Percentiles rank a stretch among this genome's conserved stretches.
phyloP scores from a whole-genome alignment of 1,139 yeast species.

The Lodderomyces elongisporus region DNA sequence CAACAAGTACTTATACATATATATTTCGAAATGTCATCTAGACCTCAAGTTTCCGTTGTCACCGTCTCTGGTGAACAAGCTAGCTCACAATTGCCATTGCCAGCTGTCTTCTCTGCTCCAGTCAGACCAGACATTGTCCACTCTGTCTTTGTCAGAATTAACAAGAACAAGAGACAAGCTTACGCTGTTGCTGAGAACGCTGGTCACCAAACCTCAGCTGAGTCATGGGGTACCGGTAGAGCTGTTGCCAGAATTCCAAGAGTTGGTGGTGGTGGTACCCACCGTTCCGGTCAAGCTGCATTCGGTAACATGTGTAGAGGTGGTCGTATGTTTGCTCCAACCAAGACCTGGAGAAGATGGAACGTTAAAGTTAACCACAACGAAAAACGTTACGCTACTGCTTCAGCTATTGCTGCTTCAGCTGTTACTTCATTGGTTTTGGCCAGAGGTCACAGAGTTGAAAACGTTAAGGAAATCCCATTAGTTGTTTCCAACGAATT shows the following conservation, averaged over 20 bases:
- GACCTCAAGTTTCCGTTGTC: slow-evolving; percentile 97
- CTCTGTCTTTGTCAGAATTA: slow-evolving; percentile 96
- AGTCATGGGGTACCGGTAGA: slow-evolving; percentile 99
- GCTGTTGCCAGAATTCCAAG: slow-evolving; percentile 99
- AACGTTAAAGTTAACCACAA: slow-evolving; percentile 99
- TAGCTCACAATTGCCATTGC: slow-evolving; percentile 82
- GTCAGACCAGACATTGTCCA: slow-evolving; percentile 99
- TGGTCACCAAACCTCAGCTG: slow-evolving; percentile 99
- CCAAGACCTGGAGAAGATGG: slow-evolving; percentile 99
- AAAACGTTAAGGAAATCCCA: slow-evolving; percentile 97
- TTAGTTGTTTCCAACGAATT: slow-evolving; percentile 92
- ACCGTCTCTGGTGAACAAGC: slow-evolving; percentile 85
- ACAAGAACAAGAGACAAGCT: slow-evolving; percentile 99
- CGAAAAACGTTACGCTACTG: slow-evolving; percentile 99
- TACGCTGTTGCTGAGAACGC: slow-evolving; percentile 99
- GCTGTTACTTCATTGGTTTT: slow-evolving; percentile 97
- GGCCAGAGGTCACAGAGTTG: slow-evolving; percentile 99
- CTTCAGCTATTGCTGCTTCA: slow-evolving; percentile 99
- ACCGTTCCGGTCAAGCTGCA: slow-evolving; percentile 99
- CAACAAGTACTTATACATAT: slow-evolving; percentile 17
- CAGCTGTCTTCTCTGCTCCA: slow-evolving; percentile 99
- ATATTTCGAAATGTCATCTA: slow-evolving; percentile 55
- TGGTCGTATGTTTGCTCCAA: slow-evolving; percentile 99
- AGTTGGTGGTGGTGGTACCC: slow-evolving; percentile 99
- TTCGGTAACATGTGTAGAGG: slow-evolving; percentile 99